Evolutionary conservation across 208 protist species (phyloP), one percentile per base, ranked within the genome.

Genomic region (Trypanosomatidae sp.): DNA sequence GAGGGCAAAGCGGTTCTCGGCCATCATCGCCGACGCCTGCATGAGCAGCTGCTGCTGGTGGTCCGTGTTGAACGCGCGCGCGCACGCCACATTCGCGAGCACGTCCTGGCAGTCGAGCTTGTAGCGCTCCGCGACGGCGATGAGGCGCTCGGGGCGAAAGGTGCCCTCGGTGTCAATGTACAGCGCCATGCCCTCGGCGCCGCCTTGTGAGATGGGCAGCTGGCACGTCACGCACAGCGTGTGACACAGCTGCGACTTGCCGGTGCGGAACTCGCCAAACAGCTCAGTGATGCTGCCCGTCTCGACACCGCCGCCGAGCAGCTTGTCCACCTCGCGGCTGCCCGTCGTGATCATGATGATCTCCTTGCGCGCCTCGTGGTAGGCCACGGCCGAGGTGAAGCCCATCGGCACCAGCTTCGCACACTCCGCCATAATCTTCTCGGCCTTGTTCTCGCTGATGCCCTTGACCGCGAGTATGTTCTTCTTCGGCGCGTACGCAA

Each of bases 91-190:
- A 64, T 99, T 99, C 44, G 99, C 97, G 4, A 99, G 81, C 26
- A 99, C 96, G 47, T 98, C 96, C 49, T 98, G 71, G 25, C 89
- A 79, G 61, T 97, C 76, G 3, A 99, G 58, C 26, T 94, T 94
- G 62, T 93, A 98, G 11, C 90, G 72, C 56, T 96, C 83, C 33
- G 92, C 92, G 20, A 97, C 89, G 4, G 80, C 77, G 13, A 85
- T 65, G 10, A 94, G 62, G 15, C 86, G 70, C 62, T 95, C 85
- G 6, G 98, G 97, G 42, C 98, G 89, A 58, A 99, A 99, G 3
- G 97, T 99, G 38, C 98, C 98, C 71, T 99, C 98, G 0, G 97
- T 99, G 57, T 99, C 98, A 56, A 99, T 98, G 67, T 98, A 99
- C 4, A 99, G 64, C 28, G 96, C 97, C 83, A 98, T 99, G 40